Base-by-base conservation (phyloP, 768 basidiomycete species). In the Suillus sp. region DNA sequence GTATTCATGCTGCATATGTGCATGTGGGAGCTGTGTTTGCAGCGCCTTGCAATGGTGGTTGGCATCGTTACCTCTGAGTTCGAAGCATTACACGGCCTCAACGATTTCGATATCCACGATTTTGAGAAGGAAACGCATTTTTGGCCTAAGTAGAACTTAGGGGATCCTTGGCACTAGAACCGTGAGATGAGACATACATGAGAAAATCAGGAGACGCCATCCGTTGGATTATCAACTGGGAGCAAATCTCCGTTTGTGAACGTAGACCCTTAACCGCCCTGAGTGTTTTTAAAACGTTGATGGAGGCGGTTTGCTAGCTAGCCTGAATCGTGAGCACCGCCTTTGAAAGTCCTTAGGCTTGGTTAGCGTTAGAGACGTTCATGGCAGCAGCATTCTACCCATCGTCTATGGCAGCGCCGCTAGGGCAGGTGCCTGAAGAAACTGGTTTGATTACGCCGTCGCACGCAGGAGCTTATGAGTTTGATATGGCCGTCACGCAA, bases 391-490 rank as follows among this genome's bases (percentile, higher is more conserved):
- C 60, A 50, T 67, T 81, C 66, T 87, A 85, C 72, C 81, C 82
- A n/a, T 79, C 81, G 22, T 78, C 83, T 25, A 75, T 85, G 55
- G 79, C 78, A 63, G 68, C 67, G 63, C 78, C 78, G 68, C 74
- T 86, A 58, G 82, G 82, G 60, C 78, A 77, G 65, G 82, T 84
- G 16, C 82, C 81, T 43, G 84, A 85, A 67, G 83, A 85, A 70
- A 77, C 74, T 61, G 80, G 79, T 65, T 66, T 75, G 54, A 59
- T 68, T 51, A 81, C 80, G 50, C 83, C 84, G 59, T 80, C 84
- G 55, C 84, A 87, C 74, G 86, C 83, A 62, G 76, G 73, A 65
- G 86, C 84, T 68, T 82, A 86, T 81, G 88, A 89, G 80, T 88
- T 84, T 78, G 88, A 89, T 75, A 75, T 87, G 72, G 81, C 85